Evolutionary conservation across 805 yeast species (phyloP), one percentile per base, ranked within the genome.

Genomic region (Monosporozyma aerobia): DNA sequence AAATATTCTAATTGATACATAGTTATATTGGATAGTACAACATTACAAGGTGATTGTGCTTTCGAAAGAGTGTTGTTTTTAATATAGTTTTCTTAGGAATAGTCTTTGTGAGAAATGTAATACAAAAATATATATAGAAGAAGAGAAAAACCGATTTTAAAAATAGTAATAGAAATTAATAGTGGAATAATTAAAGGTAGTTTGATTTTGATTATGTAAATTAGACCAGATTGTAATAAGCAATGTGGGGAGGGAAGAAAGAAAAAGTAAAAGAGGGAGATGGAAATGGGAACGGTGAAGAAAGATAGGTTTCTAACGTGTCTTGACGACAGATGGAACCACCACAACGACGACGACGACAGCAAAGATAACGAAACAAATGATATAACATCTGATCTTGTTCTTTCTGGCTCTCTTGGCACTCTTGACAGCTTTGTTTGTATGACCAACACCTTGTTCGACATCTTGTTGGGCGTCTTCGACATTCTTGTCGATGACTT

Each of bases 371-470:
- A 82, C 63, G 57, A 79, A 71, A 62, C 76, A 67, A 67, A 88
- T 82, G 72, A 83, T 73, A 65, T 80, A 76, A 68, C 95, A 86
- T 82, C 94, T 87, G 77, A 88, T 80, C 76, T 81, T 90, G 83
- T 89, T 89, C 70, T 75, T 88, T 77, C 99, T 83, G 51, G 96
- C 95, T 65, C 85, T 84, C 70, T 83, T 82, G 51, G 98, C 98
- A 68, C 82, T 80, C 59, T 79, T 82, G 54, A 88, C 90, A 23
- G 99, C 99, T 69, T 86, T 84, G 65, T 85, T 81, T 49, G 96
- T 90, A 70, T 94, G 96, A 23, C 94, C 96, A 41, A 90, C 88
- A 69, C 97, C 99, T 68, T 84, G 83, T 74, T 90, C 96, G 62
- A 94, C 83, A 68, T 94, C 95, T 56, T 80, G 82, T 71, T 90